Conservation (phyloP, 2,329 filamentous ascomycete genomes). For the Knoxdaviesia capensis region DNA sequence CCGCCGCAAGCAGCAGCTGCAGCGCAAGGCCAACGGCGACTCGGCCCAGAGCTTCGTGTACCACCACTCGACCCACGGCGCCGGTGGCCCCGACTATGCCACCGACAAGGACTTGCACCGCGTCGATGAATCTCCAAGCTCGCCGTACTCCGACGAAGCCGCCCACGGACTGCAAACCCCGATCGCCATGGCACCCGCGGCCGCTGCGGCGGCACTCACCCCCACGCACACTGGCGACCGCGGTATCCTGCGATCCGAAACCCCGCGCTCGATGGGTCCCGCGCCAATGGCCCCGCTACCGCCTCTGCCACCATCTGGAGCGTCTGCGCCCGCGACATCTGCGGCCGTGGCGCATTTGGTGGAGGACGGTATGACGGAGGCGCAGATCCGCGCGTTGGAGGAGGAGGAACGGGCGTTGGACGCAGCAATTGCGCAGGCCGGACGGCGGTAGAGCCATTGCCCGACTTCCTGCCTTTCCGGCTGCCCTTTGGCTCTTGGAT, state of each 20-base stretch:
- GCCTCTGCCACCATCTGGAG: conserved; percentile 6
- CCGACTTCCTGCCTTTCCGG: not conserved
- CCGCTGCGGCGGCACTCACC: not conserved
- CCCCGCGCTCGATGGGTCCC: not conserved
- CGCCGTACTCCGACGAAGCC: conserved; percentile 23
- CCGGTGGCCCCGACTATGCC: conserved; percentile 17
- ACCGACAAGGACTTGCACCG: conserved; percentile 23
- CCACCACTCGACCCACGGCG: not conserved
- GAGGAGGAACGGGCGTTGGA: conserved; percentile 38
- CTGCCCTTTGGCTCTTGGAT: not conserved
- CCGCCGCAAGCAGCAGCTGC: conserved; percentile 11
- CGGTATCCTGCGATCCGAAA: conserved; percentile 1
- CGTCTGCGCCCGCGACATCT: conserved; percentile 4
- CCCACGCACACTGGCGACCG: conserved; percentile 2
- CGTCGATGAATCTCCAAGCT: conserved; percentile 18
- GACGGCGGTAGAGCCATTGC: too few species aligned
- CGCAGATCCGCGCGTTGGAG: conserved; percentile 32
- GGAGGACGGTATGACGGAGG: conserved; percentile 39
- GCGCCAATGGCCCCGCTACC: conserved; percentile 3
- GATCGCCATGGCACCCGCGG: conserved; percentile 6
- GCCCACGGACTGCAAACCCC: conserved; percentile 4
- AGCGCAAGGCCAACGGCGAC: conserved; percentile 7
- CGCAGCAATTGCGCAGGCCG: conserved; percentile 28
- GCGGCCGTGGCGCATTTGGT: conserved; percentile 27
- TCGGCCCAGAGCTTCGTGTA: conserved; percentile 8